A percentile compares a stretch with the other conserved stretches of the same genome.
Conservation (phyloP, 768 basidiomycete species). For the Kwoniella shandongensis region DNA sequence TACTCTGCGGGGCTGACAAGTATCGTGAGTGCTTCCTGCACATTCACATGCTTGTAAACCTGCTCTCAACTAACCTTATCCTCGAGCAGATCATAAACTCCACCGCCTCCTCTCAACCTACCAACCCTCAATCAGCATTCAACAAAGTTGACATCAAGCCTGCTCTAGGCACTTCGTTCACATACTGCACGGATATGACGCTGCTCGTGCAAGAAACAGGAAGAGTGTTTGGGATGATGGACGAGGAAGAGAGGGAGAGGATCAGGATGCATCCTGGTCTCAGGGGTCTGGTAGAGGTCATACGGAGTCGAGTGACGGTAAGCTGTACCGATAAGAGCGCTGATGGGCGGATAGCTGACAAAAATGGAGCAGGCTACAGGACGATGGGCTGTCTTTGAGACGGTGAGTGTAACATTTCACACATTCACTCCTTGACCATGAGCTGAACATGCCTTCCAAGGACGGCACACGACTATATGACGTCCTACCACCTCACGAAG, state of each 20-base stretch:
- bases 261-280: conserved; percentile 30
- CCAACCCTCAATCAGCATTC: conserved; percentile 44
- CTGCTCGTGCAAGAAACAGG: conserved; percentile 47
- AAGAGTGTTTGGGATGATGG: conserved; percentile 43
- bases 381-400: conserved; percentile 43
- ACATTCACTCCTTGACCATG: background rate
- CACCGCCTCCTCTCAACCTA: conserved; percentile 32
- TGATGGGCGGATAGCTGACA: no score
- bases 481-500: conserved; percentile 36
- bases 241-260: conserved; percentile 40
- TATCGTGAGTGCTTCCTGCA: conserved; percentile 26
- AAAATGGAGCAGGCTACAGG: conserved; percentile 25
- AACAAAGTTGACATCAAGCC: conserved; percentile 45
- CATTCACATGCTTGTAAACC: background rate
- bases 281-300: conserved; percentile 47
- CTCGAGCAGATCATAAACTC: conserved; percentile 34
- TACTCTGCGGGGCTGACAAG: conserved; percentile 23
- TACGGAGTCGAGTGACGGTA: conserved; percentile 46
- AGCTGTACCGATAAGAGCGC: conserved; percentile 12
- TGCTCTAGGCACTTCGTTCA: conserved; percentile 43
- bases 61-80: background rate
- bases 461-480: conserved; percentile 34
- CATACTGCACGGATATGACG: conserved; percentile 41
- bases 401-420: conserved; percentile 24
- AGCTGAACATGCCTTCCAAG: conserved; percentile 16